These are phyloP conservation scores for Phytophthora meadii DNA, from an alignment of 352 stramenopile species.

Conservation along the genomic window DNA sequence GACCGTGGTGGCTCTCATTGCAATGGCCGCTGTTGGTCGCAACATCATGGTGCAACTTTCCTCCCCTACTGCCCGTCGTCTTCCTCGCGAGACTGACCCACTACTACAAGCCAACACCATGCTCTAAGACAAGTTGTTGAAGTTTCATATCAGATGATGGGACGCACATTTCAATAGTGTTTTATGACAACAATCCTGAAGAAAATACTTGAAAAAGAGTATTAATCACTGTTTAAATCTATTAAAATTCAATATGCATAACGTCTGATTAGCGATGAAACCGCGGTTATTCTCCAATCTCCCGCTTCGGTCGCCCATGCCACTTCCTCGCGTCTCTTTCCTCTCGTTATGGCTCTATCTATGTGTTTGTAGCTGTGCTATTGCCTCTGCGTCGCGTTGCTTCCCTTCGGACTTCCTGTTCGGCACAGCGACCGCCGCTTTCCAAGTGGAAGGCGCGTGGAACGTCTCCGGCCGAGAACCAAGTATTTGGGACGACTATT, in stretches of 20 bases:
- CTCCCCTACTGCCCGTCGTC: constrained; percentile 14
- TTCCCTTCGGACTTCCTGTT: constrained; percentile 47
- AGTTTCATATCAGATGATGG: constrained; percentile 5
- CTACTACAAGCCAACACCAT: constrained; percentile 30
- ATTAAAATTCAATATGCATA: not conserved
- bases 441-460: constrained; percentile 31
- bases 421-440: constrained; percentile 29
- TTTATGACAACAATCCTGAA: too few relatives aligned
- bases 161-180: not conserved
- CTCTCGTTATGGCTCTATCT: constrained; percentile 13
- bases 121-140: constrained; percentile 20
- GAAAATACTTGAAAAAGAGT: not conserved
- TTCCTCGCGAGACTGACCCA: constrained; percentile 34
- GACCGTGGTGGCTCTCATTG: constrained; percentile 13
- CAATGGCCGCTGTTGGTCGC: constrained; percentile 26
- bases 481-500: constrained; percentile 40
- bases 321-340: not conserved
- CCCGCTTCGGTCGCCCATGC: constrained; percentile 1
- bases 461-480: constrained; percentile 30
- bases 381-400: constrained; percentile 40
- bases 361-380: not conserved
- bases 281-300: constrained; percentile 18
- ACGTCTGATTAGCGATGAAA: constrained; percentile 11
- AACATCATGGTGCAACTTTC: constrained; percentile 38
- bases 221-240: too few relatives aligned